Evolutionary conservation across 768 basidiomycete genomes (phyloP).

Genomic region (Boletus pseudopeckii): DNA sequence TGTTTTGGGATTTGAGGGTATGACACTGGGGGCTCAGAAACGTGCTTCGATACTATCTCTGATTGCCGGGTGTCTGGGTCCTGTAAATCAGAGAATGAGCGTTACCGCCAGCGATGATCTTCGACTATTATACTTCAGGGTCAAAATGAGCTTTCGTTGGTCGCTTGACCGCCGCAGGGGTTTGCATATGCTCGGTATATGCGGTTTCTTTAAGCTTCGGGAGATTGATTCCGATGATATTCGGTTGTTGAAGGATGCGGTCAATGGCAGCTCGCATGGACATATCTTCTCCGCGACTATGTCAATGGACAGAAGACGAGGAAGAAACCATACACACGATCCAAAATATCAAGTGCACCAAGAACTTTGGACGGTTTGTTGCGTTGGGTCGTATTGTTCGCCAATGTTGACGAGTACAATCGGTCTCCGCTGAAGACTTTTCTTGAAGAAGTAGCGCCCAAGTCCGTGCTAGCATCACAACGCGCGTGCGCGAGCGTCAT

Average conservation of each 20-base stretch:
- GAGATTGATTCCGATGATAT: conserved; percentile 21
- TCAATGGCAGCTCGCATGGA: conserved; percentile 31
- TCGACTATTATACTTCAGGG: conserved; percentile 12
- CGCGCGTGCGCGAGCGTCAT: conserved; percentile 29
- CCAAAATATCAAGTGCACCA: conserved; percentile 21
- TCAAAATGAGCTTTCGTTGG: background rate
- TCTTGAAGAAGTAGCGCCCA: background rate
- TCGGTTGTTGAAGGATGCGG: conserved; percentile 25
- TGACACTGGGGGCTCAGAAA: background rate
- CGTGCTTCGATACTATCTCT: background rate
- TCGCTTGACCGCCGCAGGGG: background rate
- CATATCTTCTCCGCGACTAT: conserved; percentile 14
- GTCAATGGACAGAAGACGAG: conserved; percentile 3
- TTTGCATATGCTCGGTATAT: background rate
- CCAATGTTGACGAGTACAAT: background rate
- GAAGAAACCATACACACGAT: conserved; percentile 23
- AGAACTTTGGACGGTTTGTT: conserved; percentile 25
- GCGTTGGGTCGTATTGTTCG: conserved; percentile 2
- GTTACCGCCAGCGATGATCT: background rate
- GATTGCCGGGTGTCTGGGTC: background rate
- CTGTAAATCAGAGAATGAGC: conserved; percentile 11
- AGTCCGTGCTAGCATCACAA: background rate
- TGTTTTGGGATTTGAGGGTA: background rate
- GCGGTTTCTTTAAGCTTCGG: background rate
- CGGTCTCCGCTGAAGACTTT: conserved; percentile 1